Percentiles rank a stretch among this genome's conserved stretches.
Conservation (phyloP, 148 eudicot species). For the Vaccinium corymbosum region DNA sequence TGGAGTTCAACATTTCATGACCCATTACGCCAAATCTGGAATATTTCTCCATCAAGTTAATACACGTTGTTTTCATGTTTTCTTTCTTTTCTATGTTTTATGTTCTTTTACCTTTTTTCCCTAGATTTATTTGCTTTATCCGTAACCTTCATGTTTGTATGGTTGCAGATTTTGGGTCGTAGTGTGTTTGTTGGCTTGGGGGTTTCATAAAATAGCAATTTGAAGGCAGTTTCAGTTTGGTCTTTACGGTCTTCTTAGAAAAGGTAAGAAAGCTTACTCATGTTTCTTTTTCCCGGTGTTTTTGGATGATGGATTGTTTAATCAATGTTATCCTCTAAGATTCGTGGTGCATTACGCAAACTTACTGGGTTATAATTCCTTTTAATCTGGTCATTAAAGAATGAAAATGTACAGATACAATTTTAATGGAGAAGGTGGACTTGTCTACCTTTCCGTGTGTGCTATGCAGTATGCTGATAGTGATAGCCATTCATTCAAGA, state of each 20-base stretch:
- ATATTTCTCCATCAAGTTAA: too few species aligned
- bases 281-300: not conserved
- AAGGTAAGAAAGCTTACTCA: slow-evolving; percentile 22
- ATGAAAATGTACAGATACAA: not conserved
- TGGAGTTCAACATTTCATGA: not conserved
- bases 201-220: not conserved
- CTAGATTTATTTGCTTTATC: not conserved
- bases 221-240: not conserved
- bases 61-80: too few species aligned
- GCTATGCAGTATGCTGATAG: not conserved
- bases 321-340: not conserved
- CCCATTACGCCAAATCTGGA: not conserved
- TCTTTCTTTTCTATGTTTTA: not conserved
- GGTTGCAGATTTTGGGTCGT: slow-evolving; percentile 6
- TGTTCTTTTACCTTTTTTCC: not conserved
- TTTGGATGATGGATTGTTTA: slow-evolving; percentile 3
- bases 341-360: not conserved
- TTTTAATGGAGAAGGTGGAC: not conserved
- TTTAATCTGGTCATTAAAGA: not conserved
- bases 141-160: not conserved
- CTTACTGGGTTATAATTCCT: not conserved
- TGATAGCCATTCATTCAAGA: not conserved
- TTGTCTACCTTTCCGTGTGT: not conserved
- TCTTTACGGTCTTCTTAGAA: not conserved
- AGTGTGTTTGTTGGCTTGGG: not conserved